phyloP scores from a whole-genome alignment of 306 rosid genomes.

The Oxytropis ochrocephala region DNA sequence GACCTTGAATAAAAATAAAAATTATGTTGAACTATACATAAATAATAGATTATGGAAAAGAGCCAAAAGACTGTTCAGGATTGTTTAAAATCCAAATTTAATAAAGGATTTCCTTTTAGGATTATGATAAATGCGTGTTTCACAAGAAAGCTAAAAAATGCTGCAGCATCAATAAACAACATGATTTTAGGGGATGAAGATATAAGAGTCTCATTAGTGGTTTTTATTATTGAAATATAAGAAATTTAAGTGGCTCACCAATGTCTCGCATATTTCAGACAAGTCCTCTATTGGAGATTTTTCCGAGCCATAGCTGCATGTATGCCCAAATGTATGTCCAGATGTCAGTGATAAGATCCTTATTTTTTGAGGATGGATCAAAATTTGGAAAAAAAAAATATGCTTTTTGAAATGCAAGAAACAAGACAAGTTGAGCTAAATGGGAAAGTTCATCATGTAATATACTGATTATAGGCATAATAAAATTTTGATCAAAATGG shows the following conservation, averaged over 20 bases:
- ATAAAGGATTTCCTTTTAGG: conserved; percentile 1
- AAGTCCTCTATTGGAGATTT: conserved; percentile 70
- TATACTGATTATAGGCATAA: neutral
- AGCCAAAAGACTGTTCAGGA: neutral
- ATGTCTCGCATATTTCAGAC: conserved; percentile 71
- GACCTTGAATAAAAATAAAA: too few relatives aligned
- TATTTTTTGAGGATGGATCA: neutral
- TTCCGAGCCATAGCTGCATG: conserved; percentile 81
- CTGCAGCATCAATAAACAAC: neutral
- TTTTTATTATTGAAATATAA: neutral
- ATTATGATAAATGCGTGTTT: neutral
- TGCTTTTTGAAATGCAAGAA: neutral
- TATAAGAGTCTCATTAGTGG: neutral
- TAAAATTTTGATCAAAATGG: neutral
- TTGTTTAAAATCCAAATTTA: neutral
- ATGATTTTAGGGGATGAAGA: neutral
- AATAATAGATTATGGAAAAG: too few relatives aligned
- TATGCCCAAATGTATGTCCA: neutral
- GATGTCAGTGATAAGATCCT: neutral
- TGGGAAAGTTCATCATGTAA: neutral
- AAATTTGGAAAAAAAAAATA: neutral
- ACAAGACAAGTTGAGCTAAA: conserved; percentile 1
- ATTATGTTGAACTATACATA: too few relatives aligned
- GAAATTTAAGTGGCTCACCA: conserved; percentile 48
- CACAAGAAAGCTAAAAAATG: neutral